Evolutionary conservation across 768 basidiomycete genomes (phyloP).

Genomic region (Psilocybe subaeruginosa): DNA sequence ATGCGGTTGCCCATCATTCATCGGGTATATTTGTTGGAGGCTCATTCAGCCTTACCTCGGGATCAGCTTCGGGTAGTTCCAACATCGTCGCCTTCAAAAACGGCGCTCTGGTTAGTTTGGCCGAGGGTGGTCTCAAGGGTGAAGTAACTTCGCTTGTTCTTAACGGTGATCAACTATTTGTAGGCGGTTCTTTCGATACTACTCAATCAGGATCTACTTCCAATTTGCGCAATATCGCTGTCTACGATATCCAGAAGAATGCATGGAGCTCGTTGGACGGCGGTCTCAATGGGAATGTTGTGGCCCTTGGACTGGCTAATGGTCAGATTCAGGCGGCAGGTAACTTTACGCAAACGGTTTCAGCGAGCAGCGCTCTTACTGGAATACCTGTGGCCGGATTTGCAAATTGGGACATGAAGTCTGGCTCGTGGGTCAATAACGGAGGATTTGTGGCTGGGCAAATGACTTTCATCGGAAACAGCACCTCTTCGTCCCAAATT

Average conservation of each 20-base stretch:
- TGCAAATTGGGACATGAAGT: conserved; percentile 71
- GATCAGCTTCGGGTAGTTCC: conserved; percentile 53
- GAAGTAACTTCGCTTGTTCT: conserved; percentile 70
- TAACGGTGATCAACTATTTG: conserved; percentile 66
- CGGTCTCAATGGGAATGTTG: conserved; percentile 81
- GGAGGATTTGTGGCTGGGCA: conserved; percentile 76
- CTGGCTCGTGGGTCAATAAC: conserved; percentile 68
- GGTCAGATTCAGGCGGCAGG: conserved; percentile 69
- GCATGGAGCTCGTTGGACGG: conserved; percentile 71
- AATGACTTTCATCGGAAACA: conserved; percentile 71
- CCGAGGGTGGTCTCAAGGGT: conserved; percentile 79
- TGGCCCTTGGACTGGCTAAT: conserved; percentile 52
- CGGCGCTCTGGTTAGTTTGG: conserved; percentile 53
- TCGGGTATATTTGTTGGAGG: conserved; percentile 82
- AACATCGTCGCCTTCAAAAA: conserved; percentile 78
- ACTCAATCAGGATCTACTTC: conserved; percentile 57
- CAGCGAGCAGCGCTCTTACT: conserved; percentile 31
- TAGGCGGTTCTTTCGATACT: conserved; percentile 88
- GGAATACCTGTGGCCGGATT: conserved; percentile 58
- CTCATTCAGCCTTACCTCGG: conserved; percentile 64
- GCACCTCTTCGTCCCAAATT: conserved; percentile 61
- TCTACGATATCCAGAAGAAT: conserved; percentile 68
- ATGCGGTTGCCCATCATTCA: conserved; percentile 64
- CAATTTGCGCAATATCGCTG: conserved; percentile 60
- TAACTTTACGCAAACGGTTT: conserved; percentile 63